phyloP scores from a whole-genome alignment of 2,329 filamentous ascomycete species.

The Colletotrichum scovillei region DNA sequence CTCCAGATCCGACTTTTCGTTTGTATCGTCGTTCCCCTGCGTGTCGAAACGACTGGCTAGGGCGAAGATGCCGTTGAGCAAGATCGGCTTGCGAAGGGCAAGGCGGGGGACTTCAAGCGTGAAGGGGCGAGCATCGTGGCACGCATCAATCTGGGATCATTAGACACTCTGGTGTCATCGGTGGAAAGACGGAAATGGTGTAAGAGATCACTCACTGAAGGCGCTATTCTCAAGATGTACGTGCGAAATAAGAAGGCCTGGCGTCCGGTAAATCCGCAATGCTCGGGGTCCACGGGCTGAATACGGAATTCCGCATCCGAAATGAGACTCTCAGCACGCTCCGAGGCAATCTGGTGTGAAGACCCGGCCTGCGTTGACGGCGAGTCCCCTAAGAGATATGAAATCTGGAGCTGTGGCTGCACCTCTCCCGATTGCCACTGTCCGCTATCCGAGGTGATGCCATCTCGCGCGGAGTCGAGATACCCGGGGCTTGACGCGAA shows the following conservation, averaged over 20 bases:
- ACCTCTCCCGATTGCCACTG: conserved; percentile 9
- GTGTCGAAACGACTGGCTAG: conserved; percentile 57
- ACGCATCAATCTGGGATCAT: conserved; percentile 19
- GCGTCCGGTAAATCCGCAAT: conserved; percentile 21
- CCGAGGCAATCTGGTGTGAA: neutral
- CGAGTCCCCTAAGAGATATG: conserved; percentile 21
- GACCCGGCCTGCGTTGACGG: conserved; percentile 13
- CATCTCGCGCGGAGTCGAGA: conserved; percentile 6
- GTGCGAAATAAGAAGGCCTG: conserved; percentile 29
- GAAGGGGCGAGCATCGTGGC: conserved; percentile 49
- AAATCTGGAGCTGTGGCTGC: conserved; percentile 25
- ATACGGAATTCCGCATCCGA: neutral
- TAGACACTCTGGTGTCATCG: neutral
- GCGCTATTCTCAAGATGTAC: conserved; percentile 28
- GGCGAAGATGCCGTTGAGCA: conserved; percentile 58
- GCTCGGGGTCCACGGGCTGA: neutral
- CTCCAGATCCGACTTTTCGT: conserved; percentile 48
- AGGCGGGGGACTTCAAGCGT: conserved; percentile 57
- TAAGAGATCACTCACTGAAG: conserved; percentile 1
- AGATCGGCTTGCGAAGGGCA: conserved; percentile 57
- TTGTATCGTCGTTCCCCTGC: conserved; percentile 45
- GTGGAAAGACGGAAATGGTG: too few relatives aligned
- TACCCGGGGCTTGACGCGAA: neutral
- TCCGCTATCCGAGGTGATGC: neutral
- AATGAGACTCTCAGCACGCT: neutral